A percentile compares a stretch with the other conserved stretches of the same genome.
These are phyloP conservation scores for Dothideomycetes sp. DNA, from an alignment of 2,329 filamentous ascomycete species.

Conservation along the genomic window DNA sequence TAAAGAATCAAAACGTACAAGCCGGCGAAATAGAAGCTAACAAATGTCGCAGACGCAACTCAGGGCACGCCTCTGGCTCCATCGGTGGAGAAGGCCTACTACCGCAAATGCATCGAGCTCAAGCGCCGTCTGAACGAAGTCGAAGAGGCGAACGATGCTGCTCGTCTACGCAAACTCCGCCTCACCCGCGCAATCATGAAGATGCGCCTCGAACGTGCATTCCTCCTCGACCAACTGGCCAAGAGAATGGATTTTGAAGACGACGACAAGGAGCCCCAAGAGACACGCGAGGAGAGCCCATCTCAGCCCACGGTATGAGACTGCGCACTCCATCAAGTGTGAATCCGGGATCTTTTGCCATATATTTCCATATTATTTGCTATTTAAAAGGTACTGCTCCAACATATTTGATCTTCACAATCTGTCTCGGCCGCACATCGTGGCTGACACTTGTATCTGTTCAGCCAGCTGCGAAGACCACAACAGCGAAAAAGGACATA, in stretches of 20 bases:
- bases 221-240: slow-evolving; percentile 38
- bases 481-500: too few relatives aligned
- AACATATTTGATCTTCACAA: too few relatives aligned
- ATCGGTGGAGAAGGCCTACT: slow-evolving; percentile 90
- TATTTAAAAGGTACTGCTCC: too few relatives aligned
- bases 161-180: slow-evolving; percentile 65
- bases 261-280: neutral
- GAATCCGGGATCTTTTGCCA: neutral
- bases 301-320: neutral
- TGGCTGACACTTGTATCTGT: too few relatives aligned
- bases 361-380: neutral
- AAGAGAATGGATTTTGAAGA: slow-evolving; percentile 32
- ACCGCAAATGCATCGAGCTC: slow-evolving; percentile 89
- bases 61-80: slow-evolving; percentile 52
- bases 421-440: too few relatives aligned
- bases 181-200: slow-evolving; percentile 83
- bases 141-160: slow-evolving; percentile 80
- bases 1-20: neutral
- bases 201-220: slow-evolving; percentile 72
- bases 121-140: slow-evolving; percentile 87
- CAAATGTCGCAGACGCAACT: slow-evolving; percentile 7
- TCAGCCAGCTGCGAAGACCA: too few relatives aligned
- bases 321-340: neutral
- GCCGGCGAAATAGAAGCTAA: neutral
- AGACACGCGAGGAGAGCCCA: neutral